Evolutionary conservation across 2,329 filamentous ascomycete species (phyloP).

Genomic region (Penicillium palitans): DNA sequence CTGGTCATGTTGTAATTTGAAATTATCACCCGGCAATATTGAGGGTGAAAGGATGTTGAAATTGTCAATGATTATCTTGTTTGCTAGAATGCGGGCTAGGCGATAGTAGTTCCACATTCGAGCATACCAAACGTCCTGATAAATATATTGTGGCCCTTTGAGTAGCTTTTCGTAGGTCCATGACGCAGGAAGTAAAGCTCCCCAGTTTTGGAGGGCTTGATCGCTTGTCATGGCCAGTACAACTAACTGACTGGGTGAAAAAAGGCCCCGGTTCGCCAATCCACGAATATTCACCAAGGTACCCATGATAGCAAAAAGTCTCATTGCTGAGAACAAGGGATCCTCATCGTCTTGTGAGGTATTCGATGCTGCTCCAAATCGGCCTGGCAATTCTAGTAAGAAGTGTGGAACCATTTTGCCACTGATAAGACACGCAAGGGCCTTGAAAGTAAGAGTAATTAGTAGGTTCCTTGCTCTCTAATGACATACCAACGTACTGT

Average conservation of each 20-base stretch:
- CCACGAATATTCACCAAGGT: constrained; percentile 1
- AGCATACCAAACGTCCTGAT: neutral
- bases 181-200: neutral
- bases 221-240: neutral
- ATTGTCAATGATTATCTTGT: constrained; percentile 1
- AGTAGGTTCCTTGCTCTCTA: neutral
- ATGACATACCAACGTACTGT: neutral
- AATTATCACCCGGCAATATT: too few species aligned
- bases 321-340: constrained; percentile 1
- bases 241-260: neutral
- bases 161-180: neutral
- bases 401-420: neutral
- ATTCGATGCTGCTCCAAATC: neutral
- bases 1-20: neutral
- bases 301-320: neutral
- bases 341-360: neutral
- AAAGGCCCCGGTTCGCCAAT: neutral
- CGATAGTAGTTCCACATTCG: constrained; percentile 10
- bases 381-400: neutral
- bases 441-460: neutral
- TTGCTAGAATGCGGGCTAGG: constrained; percentile 3
- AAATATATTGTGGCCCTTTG: neutral
- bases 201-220: constrained; percentile 1
- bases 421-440: constrained; percentile 4
- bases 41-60: neutral